Conservation (phyloP, 176 grass and related monocot species). For the Triticum dicoccoides region DNA sequence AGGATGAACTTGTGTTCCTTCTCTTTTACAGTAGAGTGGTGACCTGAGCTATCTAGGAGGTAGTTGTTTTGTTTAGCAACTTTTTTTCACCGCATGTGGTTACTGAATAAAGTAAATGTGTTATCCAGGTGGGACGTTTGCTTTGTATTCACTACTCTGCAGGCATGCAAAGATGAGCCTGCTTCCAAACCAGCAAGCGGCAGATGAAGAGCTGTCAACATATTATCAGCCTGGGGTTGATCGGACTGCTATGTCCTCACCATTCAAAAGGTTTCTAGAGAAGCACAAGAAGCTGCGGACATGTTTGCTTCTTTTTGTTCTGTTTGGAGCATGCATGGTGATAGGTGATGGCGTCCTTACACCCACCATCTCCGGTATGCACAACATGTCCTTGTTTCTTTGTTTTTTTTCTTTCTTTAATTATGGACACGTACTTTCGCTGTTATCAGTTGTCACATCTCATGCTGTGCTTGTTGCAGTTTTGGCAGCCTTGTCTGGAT, state of each 20-base stretch:
- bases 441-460: constrained; percentile 5
- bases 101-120: constrained; percentile 15
- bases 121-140: constrained; percentile 55
- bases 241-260: constrained; percentile 34
- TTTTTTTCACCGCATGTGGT: neutral
- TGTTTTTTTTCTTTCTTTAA: neutral
- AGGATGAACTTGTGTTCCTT: neutral
- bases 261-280: constrained; percentile 70
- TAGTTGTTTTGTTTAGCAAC: neutral
- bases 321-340: constrained; percentile 69
- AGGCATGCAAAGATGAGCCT: constrained; percentile 67
- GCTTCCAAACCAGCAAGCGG: constrained; percentile 73
- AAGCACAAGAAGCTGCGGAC: constrained; percentile 66
- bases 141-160: constrained; percentile 75
- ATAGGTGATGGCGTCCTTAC: constrained; percentile 73
- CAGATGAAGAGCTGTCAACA: constrained; percentile 66
- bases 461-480: constrained; percentile 37
- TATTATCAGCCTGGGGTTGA: constrained; percentile 52
- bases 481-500: constrained; percentile 57
- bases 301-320: constrained; percentile 64
- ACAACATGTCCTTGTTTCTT: neutral
- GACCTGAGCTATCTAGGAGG: neutral
- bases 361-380: constrained; percentile 58
- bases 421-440: neutral
- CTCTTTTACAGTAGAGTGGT: neutral